These are phyloP conservation scores for Cyberlindnera euphorbiiphila DNA, from an alignment of 805 yeast species.

Conservation along the genomic window DNA sequence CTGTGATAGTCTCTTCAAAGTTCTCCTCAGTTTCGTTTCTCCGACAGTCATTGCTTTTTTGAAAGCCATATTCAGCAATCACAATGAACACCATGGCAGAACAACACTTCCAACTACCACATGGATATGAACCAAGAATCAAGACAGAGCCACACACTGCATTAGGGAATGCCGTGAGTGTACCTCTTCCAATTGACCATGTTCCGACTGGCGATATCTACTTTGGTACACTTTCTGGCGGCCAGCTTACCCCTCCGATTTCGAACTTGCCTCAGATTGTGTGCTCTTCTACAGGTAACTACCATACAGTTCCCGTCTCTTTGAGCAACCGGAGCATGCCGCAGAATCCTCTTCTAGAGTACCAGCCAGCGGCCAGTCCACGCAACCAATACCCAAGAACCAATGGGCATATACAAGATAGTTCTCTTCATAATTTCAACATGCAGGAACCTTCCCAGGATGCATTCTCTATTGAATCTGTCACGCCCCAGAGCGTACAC, in stretches of 20 bases:
- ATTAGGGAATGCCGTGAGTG: neutral
- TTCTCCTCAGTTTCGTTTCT: neutral
- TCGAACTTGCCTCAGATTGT: slow-evolving; percentile 6
- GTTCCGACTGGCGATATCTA: neutral
- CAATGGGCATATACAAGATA: slow-evolving; percentile 1
- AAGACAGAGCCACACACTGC: neutral
- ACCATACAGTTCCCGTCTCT: neutral
- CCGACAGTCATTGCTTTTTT: too few relatives aligned
- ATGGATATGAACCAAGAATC: slow-evolving; percentile 4
- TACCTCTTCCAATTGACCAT: neutral
- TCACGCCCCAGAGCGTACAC: slow-evolving; percentile 10
- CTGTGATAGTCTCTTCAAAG: too few relatives aligned
- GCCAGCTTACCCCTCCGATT: slow-evolving; percentile 3
- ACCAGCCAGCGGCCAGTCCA: neutral
- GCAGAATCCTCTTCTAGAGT: neutral
- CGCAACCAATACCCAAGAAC: slow-evolving; percentile 2
- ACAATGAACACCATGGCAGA: slow-evolving; percentile 11
- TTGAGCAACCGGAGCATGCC: too few relatives aligned
- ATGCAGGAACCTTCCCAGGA: slow-evolving; percentile 2
- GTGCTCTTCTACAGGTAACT: slow-evolving; percentile 2
- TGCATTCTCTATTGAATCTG: slow-evolving; percentile 2
- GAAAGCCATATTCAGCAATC: too few relatives aligned
- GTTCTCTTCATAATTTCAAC: too few relatives aligned
- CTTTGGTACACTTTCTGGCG: neutral
- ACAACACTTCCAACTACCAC: slow-evolving; percentile 5